These are phyloP conservation scores for Akebia trifoliata DNA, from an alignment of 164 flowering plant genomes.

Conservation along the genomic window DNA sequence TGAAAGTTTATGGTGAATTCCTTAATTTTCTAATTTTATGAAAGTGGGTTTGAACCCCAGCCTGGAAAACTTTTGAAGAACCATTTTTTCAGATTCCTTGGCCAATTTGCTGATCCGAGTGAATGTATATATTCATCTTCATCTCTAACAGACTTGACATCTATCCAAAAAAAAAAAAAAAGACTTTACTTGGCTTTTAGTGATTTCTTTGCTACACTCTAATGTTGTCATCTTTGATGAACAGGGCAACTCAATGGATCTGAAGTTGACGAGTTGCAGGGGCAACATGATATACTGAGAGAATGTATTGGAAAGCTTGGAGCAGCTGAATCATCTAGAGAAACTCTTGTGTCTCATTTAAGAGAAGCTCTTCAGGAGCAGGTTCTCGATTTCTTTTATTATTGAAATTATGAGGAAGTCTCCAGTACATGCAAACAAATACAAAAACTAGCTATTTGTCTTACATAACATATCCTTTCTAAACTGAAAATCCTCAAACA, in stretches of 20 bases:
- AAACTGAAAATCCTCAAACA: too few species aligned
- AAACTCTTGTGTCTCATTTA: slow-evolving; percentile 59
- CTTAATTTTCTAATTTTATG: too few species aligned
- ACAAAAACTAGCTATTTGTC: background rate
- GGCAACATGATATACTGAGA: slow-evolving; percentile 53
- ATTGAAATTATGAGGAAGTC: background rate
- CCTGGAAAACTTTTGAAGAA: too few species aligned
- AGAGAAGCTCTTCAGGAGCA: slow-evolving; percentile 85
- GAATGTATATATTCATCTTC: too few species aligned
- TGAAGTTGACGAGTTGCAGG: slow-evolving; percentile 54
- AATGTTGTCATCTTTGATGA: slow-evolving; percentile 12
- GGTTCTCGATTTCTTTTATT: slow-evolving; percentile 42
- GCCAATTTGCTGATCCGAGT: too few species aligned
- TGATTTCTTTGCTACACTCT: background rate
- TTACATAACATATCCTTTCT: too few species aligned
- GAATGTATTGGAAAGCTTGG: slow-evolving; percentile 69
- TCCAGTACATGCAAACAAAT: background rate
- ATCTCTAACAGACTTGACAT: too few species aligned
- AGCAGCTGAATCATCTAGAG: slow-evolving; percentile 59
- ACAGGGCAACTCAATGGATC: slow-evolving; percentile 51
- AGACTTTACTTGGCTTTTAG: background rate
- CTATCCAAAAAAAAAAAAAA: too few species aligned
- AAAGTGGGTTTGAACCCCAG: too few species aligned
- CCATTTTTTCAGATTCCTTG: too few species aligned
- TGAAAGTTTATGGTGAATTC: too few species aligned